A percentile compares a stretch with the other conserved stretches of the same genome.
phyloP scores from a whole-genome alignment of 129 eudicot species.

The Saussurea involucrata region DNA sequence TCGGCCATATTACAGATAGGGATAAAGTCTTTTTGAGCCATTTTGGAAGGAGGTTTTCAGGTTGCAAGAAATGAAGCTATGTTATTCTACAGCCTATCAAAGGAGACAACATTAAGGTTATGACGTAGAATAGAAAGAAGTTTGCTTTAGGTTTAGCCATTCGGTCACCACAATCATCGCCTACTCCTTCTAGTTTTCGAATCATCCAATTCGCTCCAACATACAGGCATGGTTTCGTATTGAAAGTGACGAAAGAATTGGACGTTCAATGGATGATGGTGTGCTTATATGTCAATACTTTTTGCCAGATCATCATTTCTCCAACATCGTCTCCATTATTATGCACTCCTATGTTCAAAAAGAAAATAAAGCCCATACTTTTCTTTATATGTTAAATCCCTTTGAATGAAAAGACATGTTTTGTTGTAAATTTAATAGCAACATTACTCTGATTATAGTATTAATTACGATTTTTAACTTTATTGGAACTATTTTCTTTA shows the following conservation, averaged over 20 bases:
- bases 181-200: neutral
- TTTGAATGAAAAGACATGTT: neutral
- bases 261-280: neutral
- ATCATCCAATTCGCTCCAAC: too few species aligned
- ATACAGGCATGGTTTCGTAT: too few species aligned
- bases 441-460: neutral
- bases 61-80: too few species aligned
- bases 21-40: too few species aligned
- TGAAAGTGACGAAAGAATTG: too few species aligned
- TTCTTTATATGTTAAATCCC: neutral
- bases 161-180: neutral
- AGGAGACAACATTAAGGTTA: too few species aligned
- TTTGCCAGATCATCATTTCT: neutral
- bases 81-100: too few species aligned
- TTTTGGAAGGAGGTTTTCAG: neutral
- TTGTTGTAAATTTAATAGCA: neutral
- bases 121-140: neutral
- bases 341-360: neutral
- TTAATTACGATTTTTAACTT: neutral
- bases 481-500: neutral
- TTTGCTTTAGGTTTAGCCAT: neutral
- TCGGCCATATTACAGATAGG: too few species aligned
- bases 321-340: neutral
- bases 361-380: neutral
- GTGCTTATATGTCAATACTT: neutral